These are phyloP conservation scores for Cladophialophora bantiana DNA, from an alignment of 2,329 filamentous ascomycete genomes.

Conservation along the genomic window DNA sequence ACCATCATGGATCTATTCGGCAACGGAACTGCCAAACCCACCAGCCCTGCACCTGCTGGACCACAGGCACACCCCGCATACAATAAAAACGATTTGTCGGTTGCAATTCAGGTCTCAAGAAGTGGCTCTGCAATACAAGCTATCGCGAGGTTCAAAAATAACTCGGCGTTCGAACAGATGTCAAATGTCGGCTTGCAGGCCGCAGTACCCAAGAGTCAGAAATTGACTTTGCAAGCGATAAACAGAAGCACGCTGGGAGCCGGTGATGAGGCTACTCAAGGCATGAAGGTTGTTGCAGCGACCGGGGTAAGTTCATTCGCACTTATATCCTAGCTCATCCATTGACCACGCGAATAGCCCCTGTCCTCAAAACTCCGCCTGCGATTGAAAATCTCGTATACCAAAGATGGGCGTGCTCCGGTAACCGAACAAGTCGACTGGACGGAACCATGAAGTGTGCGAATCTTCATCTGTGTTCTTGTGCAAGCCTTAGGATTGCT, in stretches of 20 bases:
- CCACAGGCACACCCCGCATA: constrained; percentile 73
- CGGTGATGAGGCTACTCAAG: constrained; percentile 84
- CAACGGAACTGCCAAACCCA: constrained; percentile 47
- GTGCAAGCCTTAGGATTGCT: not conserved
- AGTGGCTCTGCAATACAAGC: constrained; percentile 76
- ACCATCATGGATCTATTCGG: constrained; percentile 93
- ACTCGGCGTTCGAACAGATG: constrained; percentile 68
- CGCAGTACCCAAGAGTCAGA: constrained; percentile 95
- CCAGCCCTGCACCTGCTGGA: constrained; percentile 54
- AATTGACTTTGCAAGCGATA: constrained; percentile 88
- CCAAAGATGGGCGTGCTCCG: constrained; percentile 69
- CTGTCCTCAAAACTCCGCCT: constrained; percentile 74
- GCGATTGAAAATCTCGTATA: constrained; percentile 82
- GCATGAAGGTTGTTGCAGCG: constrained; percentile 84
- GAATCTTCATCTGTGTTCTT: not conserved
- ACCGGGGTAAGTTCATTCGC: constrained; percentile 76
- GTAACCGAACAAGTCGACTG: constrained; percentile 95
- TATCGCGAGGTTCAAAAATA: constrained; percentile 82
- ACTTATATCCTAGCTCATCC: not conserved
- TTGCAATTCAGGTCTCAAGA: constrained; percentile 84
- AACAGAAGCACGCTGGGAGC: constrained; percentile 77
- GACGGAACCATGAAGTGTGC: constrained; percentile 71
- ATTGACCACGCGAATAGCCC: constrained; percentile 61
- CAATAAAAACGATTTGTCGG: constrained; percentile 80
- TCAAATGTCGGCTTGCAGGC: constrained; percentile 85